Conservation (phyloP, 2,329 filamentous ascomycete species). For the Phialophora chinensis region DNA sequence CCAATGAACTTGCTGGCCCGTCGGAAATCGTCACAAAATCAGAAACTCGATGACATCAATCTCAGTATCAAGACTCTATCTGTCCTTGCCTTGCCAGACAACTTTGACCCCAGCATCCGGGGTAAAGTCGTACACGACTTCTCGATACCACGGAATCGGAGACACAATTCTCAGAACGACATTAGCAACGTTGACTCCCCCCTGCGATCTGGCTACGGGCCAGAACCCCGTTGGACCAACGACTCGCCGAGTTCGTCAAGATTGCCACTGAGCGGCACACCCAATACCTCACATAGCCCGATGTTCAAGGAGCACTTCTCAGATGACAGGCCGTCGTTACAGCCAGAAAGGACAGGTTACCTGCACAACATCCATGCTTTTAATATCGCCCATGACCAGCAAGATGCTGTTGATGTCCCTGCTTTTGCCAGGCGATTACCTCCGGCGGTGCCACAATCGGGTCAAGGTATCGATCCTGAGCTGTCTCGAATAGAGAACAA, state of each 20-base stretch:
- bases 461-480: neutral
- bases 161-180: slow-evolving; percentile 44
- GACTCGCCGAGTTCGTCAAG: slow-evolving; percentile 18
- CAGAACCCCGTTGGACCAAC: slow-evolving; percentile 18
- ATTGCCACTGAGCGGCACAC: slow-evolving; percentile 17
- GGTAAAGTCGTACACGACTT: slow-evolving; percentile 70
- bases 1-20: slow-evolving; percentile 66
- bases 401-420: slow-evolving; percentile 46
- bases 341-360: slow-evolving; percentile 52
- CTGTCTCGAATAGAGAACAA: slow-evolving; percentile 18
- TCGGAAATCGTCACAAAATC: slow-evolving; percentile 60
- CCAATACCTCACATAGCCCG: slow-evolving; percentile 55
- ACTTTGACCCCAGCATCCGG: slow-evolving; percentile 68
- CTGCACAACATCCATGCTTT: slow-evolving; percentile 50
- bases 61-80: slow-evolving; percentile 55
- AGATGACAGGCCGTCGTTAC: slow-evolving; percentile 52
- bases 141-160: slow-evolving; percentile 62
- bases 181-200: slow-evolving; percentile 30
- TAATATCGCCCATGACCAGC: slow-evolving; percentile 40
- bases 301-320: slow-evolving; percentile 68
- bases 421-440: slow-evolving; percentile 54
- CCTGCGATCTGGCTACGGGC: slow-evolving; percentile 21
- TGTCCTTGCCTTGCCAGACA: slow-evolving; percentile 61
- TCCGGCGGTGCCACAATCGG: slow-evolving; percentile 34
- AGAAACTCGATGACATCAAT: slow-evolving; percentile 58